Percentiles rank a stretch among this genome's conserved stretches.
Evolutionary conservation across 331 rosid genomes (phyloP).

Genomic region (Malus hybrid): DNA sequence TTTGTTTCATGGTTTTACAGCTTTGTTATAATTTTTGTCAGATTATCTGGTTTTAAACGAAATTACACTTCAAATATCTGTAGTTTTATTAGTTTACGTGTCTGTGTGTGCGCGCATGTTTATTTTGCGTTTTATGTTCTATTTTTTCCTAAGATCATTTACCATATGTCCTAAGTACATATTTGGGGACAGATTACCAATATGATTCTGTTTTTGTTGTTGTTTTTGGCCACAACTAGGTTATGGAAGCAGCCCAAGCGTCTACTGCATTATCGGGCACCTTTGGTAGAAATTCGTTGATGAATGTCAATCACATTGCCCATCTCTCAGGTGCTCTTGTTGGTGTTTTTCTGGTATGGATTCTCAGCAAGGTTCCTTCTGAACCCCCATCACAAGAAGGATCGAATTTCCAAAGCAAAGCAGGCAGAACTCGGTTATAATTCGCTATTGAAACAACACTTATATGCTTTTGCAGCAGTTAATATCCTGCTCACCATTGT

Average conservation of each 20-base stretch:
- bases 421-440: background rate
- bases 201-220: background rate
- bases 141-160: background rate
- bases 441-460: background rate
- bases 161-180: background rate
- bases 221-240: slow-evolving; percentile 34
- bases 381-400: slow-evolving; percentile 31
- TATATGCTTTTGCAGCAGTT: background rate
- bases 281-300: slow-evolving; percentile 50
- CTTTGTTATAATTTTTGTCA: background rate
- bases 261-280: slow-evolving; percentile 63
- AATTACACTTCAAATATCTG: background rate
- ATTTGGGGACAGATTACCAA: background rate
- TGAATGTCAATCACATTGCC: slow-evolving; percentile 81
- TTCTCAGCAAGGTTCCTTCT: slow-evolving; percentile 75
- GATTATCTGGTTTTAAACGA: background rate
- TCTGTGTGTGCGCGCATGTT: background rate
- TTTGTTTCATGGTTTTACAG: background rate
- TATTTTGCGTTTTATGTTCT: background rate
- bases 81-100: background rate
- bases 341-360: slow-evolving; percentile 87
- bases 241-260: slow-evolving; percentile 98
- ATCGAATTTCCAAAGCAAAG: slow-evolving; percentile 20
- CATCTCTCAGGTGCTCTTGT: slow-evolving; percentile 98
- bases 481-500: background rate